phyloP scores from a whole-genome alignment of 495 filamentous ascomycete genomes.

The Filosporella fistucella region DNA sequence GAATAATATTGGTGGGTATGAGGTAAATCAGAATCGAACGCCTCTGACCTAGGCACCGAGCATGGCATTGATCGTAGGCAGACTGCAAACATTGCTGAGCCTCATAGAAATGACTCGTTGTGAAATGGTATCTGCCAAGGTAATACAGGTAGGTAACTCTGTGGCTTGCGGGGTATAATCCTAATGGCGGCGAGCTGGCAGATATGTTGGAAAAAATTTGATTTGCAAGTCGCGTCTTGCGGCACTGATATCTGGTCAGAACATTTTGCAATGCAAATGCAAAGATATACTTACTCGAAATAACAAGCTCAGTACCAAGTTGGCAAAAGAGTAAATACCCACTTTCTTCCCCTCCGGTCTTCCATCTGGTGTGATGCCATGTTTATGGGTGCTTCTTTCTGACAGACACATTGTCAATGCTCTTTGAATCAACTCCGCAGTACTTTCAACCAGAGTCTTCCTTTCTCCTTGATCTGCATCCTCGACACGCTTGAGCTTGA shows the following conservation, averaged over 20 bases:
- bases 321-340: constrained; percentile 87
- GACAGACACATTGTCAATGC: constrained; percentile 89
- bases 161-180: constrained; percentile 79
- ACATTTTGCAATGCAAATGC: not conserved
- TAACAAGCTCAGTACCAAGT: constrained; percentile 82
- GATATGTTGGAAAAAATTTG: constrained; percentile 89
- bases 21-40: constrained; percentile 79
- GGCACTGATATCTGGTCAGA: constrained; percentile 37
- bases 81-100: constrained; percentile 69
- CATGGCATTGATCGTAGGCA: constrained; percentile 76
- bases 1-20: constrained; percentile 74
- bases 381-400: constrained; percentile 63
- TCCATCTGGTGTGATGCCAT: constrained; percentile 36
- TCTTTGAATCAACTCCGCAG: constrained; percentile 81
- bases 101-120: constrained; percentile 71
- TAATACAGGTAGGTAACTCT: constrained; percentile 93
- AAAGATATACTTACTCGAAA: constrained; percentile 56
- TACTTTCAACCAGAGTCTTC: constrained; percentile 76
- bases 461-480: constrained; percentile 38
- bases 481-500: constrained; percentile 46
- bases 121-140: constrained; percentile 83
- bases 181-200: constrained; percentile 72
- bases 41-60: constrained; percentile 62
- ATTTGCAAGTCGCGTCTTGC: constrained; percentile 62
- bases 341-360: constrained; percentile 77